A percentile compares a stretch with the other conserved stretches of the same genome.
These are phyloP conservation scores for Synchytrium microbalum DNA, from an alignment of 371 early-diverging fungal species.

Conservation along the genomic window DNA sequence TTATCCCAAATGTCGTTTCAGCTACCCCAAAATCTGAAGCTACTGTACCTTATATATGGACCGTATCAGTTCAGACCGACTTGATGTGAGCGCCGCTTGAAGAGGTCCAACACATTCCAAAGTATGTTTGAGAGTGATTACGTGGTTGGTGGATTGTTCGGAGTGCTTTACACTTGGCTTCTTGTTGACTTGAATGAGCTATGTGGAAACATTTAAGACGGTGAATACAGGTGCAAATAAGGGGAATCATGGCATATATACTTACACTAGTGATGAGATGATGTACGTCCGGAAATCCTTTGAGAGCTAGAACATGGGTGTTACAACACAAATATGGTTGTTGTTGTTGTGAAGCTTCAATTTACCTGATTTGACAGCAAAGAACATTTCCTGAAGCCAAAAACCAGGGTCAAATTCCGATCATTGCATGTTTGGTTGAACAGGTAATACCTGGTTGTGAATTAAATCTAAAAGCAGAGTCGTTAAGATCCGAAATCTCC, in stretches of 20 bases:
- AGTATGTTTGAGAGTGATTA: slow-evolving; percentile 60
- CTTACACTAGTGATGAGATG: slow-evolving; percentile 39
- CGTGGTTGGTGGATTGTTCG: slow-evolving; percentile 62
- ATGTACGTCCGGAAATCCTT: slow-evolving; percentile 41
- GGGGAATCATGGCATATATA: background rate
- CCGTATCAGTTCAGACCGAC: slow-evolving; percentile 28
- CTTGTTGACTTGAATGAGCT: slow-evolving; percentile 40
- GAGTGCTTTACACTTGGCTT: slow-evolving; percentile 48
- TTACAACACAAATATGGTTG: slow-evolving; percentile 10
- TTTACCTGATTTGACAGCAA: slow-evolving; percentile 27
- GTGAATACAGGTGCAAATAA: background rate
- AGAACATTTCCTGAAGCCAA: slow-evolving; percentile 20
- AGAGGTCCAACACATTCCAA: slow-evolving; percentile 38
- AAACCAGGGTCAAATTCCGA: background rate
- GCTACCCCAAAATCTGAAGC: background rate
- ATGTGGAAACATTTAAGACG: background rate
- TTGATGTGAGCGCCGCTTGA: slow-evolving; percentile 21
- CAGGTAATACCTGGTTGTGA: background rate
- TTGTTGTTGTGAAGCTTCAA: no score
- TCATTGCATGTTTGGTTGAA: no score
- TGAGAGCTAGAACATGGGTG: slow-evolving; percentile 27
- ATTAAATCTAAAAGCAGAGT: background rate
- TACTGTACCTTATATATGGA: slow-evolving; percentile 4
- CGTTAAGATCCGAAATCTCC: no score
- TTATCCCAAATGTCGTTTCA: background rate